phyloP scores from a whole-genome alignment of 169 alveolate genomes.

The Plasmodium malariae region DNA sequence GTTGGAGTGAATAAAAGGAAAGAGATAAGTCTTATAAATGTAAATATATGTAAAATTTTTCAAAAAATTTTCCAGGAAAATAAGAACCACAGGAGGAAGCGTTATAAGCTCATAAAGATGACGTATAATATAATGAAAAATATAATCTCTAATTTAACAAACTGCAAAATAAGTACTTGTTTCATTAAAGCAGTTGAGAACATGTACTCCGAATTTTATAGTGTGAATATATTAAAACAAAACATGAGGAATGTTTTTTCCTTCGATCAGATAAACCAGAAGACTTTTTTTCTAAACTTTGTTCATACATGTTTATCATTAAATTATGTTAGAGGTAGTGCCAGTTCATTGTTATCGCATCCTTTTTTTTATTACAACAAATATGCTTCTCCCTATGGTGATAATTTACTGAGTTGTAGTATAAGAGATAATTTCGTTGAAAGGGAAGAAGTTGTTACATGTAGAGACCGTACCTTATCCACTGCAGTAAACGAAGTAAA shows the following conservation, averaged over 20 bases:
- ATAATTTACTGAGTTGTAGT: neutral
- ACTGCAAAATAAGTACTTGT: conserved; percentile 1
- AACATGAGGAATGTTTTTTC: conserved; percentile 6
- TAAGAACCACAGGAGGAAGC: neutral
- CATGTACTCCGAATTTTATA: conserved; percentile 40
- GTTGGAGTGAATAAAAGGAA: neutral
- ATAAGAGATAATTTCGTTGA: neutral
- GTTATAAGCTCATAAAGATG: neutral
- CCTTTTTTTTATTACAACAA: conserved; percentile 21
- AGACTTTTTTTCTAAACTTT: conserved; percentile 25
- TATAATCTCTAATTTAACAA: neutral
- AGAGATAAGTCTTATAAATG: conserved; percentile 18
- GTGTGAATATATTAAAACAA: conserved; percentile 13
- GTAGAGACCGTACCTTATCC: too few species aligned
- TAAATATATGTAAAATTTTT: conserved; percentile 9
- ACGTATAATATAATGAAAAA: conserved; percentile 26
- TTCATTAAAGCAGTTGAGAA: conserved; percentile 44
- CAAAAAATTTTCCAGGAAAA: neutral
- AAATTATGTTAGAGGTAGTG: conserved; percentile 1
- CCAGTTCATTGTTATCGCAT: conserved; percentile 41
- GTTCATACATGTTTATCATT: conserved; percentile 34
- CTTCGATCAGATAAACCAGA: neutral
- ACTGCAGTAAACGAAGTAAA: too few species aligned
- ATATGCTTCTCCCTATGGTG: too few species aligned
- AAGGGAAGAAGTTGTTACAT: too few species aligned